phyloP scores from a whole-genome alignment of 495 filamentous ascomycete genomes.

The Trichocladium uniseriatum region DNA sequence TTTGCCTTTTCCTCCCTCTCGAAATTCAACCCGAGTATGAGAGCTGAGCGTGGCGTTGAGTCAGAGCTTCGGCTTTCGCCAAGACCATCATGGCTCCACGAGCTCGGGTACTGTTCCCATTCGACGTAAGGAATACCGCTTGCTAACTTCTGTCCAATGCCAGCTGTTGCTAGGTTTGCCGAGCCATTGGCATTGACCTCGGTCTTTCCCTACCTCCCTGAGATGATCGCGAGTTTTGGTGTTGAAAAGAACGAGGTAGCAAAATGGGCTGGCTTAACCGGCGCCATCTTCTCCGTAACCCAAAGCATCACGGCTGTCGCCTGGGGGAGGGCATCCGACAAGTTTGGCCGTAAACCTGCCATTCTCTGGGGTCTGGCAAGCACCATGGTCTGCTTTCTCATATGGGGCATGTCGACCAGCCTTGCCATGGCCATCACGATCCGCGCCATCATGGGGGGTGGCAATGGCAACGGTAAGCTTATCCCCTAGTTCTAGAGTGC shows the following conservation, averaged over 20 bases:
- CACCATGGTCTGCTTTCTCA: conserved; percentile 62
- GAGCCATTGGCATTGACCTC: conserved; percentile 78
- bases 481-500: neutral
- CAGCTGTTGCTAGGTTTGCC: conserved; percentile 71
- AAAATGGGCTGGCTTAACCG: conserved; percentile 65
- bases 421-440: conserved; percentile 62
- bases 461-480: conserved; percentile 53
- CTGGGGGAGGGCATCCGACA: conserved; percentile 74
- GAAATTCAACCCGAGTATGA: neutral
- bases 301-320: conserved; percentile 65
- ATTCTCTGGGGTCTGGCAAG: conserved; percentile 61
- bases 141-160: conserved; percentile 3
- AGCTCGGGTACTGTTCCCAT: conserved; percentile 6
- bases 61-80: neutral
- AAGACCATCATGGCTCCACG: neutral
- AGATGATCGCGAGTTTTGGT: conserved; percentile 75
- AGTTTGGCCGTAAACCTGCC: conserved; percentile 61
- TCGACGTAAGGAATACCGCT: conserved; percentile 16
- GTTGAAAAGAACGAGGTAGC: conserved; percentile 64
- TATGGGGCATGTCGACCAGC: conserved; percentile 70
- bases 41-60: too few species aligned
- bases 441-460: conserved; percentile 56
- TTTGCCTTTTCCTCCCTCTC: neutral
- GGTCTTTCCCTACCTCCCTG: conserved; percentile 82
- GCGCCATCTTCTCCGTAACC: conserved; percentile 60